Percentiles rank a stretch among this genome's conserved stretches.
Evolutionary conservation across 768 basidiomycete genomes (phyloP).

Genomic region (Suillus weaverae): DNA sequence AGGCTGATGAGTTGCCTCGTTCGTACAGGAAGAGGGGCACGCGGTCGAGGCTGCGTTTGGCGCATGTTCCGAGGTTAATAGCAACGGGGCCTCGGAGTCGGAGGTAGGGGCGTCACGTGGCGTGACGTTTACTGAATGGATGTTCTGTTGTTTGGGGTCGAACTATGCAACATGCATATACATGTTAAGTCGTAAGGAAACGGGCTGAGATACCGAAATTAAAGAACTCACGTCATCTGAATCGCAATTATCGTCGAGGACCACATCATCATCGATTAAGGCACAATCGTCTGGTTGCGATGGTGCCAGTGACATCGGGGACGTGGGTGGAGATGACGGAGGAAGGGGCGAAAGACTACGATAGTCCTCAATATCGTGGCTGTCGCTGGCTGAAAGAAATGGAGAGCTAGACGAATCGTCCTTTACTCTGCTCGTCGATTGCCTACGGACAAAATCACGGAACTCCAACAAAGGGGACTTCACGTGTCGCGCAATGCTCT

Average conservation of each 20-base stretch:
- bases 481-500: slow-evolving; percentile 2
- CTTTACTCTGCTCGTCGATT: slow-evolving; percentile 2
- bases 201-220: not conserved
- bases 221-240: slow-evolving; percentile 31
- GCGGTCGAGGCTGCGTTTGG: not conserved
- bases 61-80: not conserved
- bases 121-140: not conserved
- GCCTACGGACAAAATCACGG: slow-evolving; percentile 7
- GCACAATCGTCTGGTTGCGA: slow-evolving; percentile 30
- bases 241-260: slow-evolving; percentile 8
- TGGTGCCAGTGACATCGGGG: slow-evolving; percentile 40
- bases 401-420: slow-evolving; percentile 5
- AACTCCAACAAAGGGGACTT: slow-evolving; percentile 8
- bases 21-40: not conserved
- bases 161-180: not conserved
- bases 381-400: slow-evolving; percentile 14
- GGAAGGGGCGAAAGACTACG: slow-evolving; percentile 27
- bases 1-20: slow-evolving; percentile 2
- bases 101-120: not conserved
- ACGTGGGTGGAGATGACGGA: slow-evolving; percentile 47
- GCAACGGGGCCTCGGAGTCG: not conserved
- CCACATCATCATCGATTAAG: slow-evolving; percentile 9
- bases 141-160: not conserved
- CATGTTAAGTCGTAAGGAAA: not conserved
- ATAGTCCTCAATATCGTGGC: slow-evolving; percentile 16